phyloP scores from a whole-genome alignment of 805 yeast species.

The Crinitomyces ghanaensis region DNA sequence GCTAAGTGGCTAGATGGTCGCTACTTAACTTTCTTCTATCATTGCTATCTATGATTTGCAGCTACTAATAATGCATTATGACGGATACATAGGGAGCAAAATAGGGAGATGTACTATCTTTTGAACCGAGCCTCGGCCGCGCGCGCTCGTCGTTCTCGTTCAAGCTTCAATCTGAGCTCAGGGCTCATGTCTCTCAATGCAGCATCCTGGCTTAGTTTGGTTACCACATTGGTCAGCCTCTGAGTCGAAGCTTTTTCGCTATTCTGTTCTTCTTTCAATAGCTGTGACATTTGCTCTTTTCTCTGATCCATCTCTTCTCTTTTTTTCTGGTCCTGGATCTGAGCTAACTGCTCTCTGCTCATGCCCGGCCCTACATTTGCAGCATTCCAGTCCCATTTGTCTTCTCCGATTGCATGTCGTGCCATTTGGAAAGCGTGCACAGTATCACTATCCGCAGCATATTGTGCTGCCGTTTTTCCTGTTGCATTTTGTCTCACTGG shows the following conservation, averaged over 20 bases:
- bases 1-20: too few relatives aligned
- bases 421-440: slow-evolving; percentile 53
- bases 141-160: slow-evolving; percentile 91
- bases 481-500: slow-evolving; percentile 44
- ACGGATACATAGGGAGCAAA: too few relatives aligned
- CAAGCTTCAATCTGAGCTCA: slow-evolving; percentile 62
- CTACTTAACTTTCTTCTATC: not conserved
- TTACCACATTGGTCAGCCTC: slow-evolving; percentile 16
- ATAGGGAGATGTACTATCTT: too few relatives aligned
- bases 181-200: slow-evolving; percentile 44
- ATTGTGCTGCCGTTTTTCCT: slow-evolving; percentile 61
- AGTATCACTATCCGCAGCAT: slow-evolving; percentile 34
- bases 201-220: slow-evolving; percentile 14
- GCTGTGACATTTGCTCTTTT: slow-evolving; percentile 44
- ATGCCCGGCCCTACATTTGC: slow-evolving; percentile 54
- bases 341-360: slow-evolving; percentile 23
- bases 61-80: too few relatives aligned
- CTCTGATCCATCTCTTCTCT: slow-evolving; percentile 14
- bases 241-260: slow-evolving; percentile 68
- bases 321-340: slow-evolving; percentile 18
- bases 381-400: slow-evolving; percentile 52
- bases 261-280: slow-evolving; percentile 76
- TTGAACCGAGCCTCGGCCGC: slow-evolving; percentile 86
- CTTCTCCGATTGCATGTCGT: slow-evolving; percentile 59
- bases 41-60: not conserved